Base-by-base conservation (phyloP, 257 asterid genomes). In the Oldenlandia corymbosa region DNA sequence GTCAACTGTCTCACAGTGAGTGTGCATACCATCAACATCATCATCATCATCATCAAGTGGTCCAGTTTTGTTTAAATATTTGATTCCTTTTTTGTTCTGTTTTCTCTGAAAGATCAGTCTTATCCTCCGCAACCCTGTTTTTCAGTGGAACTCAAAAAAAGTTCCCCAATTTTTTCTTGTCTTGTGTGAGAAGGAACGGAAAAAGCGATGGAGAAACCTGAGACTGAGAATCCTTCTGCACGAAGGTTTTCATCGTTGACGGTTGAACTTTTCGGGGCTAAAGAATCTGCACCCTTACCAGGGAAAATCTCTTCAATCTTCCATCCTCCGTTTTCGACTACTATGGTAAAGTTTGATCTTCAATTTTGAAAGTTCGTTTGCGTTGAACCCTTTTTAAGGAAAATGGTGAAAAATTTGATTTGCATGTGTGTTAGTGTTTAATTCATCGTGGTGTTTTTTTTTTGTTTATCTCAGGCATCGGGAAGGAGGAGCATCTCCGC, bases 301-400 rank as follows among this genome's bases (percentile, higher is more conserved):
- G 79, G 74, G 42, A 64, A 57, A 67, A 73, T 83, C 80, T 76
- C 88, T 45, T 68, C 85, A 24, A 68, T 83, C 27, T 83, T 83
- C 46, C 77, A 81, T 12, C 71, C 81, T 9, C 72, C 82, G 4
- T 3, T 4, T 34, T 26, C 83, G 76, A 1, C 10, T n/a, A 53
- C 84, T 18, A 34, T 47, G 75, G 88, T 79, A 79, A 27, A 20
- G 0, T 11, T 55, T 21, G 34, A 24, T 9, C 9, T 58, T 50
- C 28, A 32, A 28, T 54, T 54, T 43, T 43, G 48, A 43, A 43
- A 2, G n/a, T 43, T 14, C 16, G 48, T 43, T 43, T 43, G n/a
- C n/a, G n/a, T n/a, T n/a, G n/a, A n/a, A n/a, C n/a, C n/a, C n/a
- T 34, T 34, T 54, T 30, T 54, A 27, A 27, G 7, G 37, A n/a